Evolutionary conservation across 768 basidiomycete species (phyloP).

Genomic region (Amanita pseudoporphyria): DNA sequence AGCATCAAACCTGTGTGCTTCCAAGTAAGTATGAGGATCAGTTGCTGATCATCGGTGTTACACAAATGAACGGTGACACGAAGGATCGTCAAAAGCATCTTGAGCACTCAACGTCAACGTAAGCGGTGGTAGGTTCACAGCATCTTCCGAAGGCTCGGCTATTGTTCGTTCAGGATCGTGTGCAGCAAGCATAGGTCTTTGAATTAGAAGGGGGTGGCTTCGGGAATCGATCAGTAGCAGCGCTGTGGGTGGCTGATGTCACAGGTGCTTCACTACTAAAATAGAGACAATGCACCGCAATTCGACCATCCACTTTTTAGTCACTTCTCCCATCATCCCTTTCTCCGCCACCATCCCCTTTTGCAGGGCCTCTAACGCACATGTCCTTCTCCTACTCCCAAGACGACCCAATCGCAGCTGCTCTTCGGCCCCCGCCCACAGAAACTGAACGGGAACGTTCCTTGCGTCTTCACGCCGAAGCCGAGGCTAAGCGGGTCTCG

Average conservation of each 20-base stretch:
- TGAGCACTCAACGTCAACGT: too few species aligned
- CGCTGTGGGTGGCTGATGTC: background rate
- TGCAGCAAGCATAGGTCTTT: too few species aligned
- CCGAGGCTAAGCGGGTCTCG: conserved; percentile 65
- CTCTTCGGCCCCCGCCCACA: conserved; percentile 50
- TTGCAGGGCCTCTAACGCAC: conserved; percentile 31
- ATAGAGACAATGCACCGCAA: conserved; percentile 10
- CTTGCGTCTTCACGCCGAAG: conserved; percentile 52
- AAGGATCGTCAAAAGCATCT: too few species aligned
- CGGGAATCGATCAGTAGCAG: background rate
- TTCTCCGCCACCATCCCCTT: conserved; percentile 22
- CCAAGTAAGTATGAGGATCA: too few species aligned
- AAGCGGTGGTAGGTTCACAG: too few species aligned
- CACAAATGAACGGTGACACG: too few species aligned
- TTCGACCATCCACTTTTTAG: conserved; percentile 17
- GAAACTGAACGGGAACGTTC: conserved; percentile 62
- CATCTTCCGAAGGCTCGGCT: too few species aligned
- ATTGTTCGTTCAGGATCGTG: too few species aligned
- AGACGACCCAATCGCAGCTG: conserved; percentile 67
- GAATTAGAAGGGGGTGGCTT: too few species aligned
- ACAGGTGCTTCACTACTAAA: background rate
- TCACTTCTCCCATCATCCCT: conserved; percentile 7
- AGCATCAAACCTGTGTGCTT: too few species aligned
- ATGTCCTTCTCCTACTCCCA: conserved; percentile 66
- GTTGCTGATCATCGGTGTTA: too few species aligned